Evolutionary conservation across 495 filamentous ascomycete species (phyloP), one percentile per base, ranked within the genome.

Genomic region (Penicillium tannophilum): DNA sequence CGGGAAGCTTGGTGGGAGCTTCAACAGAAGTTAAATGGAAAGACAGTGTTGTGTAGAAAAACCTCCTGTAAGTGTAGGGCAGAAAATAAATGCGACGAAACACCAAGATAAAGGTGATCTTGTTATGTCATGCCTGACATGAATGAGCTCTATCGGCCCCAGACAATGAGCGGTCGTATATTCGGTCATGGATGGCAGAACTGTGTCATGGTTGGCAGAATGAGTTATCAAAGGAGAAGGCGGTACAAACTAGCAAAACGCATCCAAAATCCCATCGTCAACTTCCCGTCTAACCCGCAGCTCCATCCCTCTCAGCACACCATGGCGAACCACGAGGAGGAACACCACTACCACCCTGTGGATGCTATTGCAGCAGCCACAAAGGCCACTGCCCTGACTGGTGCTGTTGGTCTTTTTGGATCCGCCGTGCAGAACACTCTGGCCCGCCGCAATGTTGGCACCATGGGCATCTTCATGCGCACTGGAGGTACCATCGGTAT

Each of bases 361-460:
- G 93, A 97, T 84, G 87, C 93, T 59, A 75, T 98, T 59, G 71
- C 76, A 52, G 78, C 79, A 41, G 81, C 88, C 28, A 70, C 90
- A 68, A 84, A 84, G 64, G 82, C 86, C 52, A 86, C 84, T 39
- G 58, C 84, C 59, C 69, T 91, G 57, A 84, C 83, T 52, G 89
- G 87, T 69, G 74, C 77, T 45, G 82, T 83, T 44, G 95, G 94
- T 62, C 72, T 88, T 43, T 78, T 90, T 68, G 66, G 87, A 52
- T 87, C 93, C 6, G 89, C 90, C 30, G 79, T 93, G 51, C 91
- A 92, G 77, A 97, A 95, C 75, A 88, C 92, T 31, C 82, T 97
- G 54, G 79, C 84, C 17, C 91, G 84, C 74, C 82, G 82, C 63
- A 95, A 96, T 71, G 79, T 94, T 52, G 88, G 90, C 46, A 81